These are phyloP conservation scores for Trametes coccinea DNA, from an alignment of 768 basidiomycete genomes.

Conservation along the genomic window DNA sequence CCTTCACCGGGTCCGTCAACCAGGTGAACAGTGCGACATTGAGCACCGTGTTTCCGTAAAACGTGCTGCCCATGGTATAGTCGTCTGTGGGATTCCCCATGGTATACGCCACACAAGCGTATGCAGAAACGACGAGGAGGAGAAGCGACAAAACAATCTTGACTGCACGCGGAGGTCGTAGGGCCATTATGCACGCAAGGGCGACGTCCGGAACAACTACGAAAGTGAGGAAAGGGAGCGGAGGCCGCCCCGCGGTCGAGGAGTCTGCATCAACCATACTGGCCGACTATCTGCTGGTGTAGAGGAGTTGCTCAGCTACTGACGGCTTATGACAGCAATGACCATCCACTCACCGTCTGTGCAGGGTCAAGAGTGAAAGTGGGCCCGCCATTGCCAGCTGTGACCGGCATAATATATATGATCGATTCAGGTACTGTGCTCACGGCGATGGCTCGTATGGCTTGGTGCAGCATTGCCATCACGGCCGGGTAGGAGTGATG, in stretches of 20 bases:
- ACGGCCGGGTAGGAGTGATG: no score
- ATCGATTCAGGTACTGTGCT: no score
- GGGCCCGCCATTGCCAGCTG: no score
- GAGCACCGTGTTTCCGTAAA: conserved; percentile 8
- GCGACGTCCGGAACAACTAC: neutral
- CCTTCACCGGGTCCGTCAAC: conserved; percentile 9
- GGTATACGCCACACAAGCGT: neutral
- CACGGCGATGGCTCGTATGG: no score
- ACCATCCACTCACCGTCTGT: neutral
- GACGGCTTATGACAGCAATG: neutral
- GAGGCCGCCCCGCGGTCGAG: neutral
- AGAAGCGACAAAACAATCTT: neutral
- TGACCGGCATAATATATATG: no score
- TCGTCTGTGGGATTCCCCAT: neutral
- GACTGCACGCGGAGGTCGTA: neutral
- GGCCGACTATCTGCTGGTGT: neutral
- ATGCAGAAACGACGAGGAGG: neutral
- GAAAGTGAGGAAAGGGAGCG: neutral
- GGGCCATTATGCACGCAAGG: conserved; percentile 1
- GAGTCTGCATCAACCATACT: neutral
- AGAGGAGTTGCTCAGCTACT: neutral
- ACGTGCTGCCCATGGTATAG: conserved; percentile 7
- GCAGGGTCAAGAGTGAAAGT: no score
- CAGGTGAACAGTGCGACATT: conserved; percentile 7
- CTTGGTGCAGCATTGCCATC: no score